Evolutionary conservation across 306 rosid genomes (phyloP).

Genomic region (Cercis canadensis): DNA sequence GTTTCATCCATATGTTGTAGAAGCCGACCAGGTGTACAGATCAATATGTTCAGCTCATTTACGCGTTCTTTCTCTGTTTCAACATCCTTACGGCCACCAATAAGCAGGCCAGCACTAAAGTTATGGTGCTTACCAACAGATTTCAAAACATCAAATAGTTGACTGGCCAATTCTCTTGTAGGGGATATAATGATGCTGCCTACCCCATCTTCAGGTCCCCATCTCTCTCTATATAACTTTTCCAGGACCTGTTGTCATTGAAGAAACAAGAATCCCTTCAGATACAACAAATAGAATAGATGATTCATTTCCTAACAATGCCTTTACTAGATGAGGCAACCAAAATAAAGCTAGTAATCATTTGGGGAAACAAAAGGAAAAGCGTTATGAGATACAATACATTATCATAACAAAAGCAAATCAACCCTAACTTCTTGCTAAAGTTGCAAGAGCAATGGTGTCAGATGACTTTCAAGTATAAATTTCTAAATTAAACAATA

Average conservation of each 20-base stretch:
- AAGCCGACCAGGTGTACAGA: constrained; percentile 94
- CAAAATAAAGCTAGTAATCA: too few species aligned
- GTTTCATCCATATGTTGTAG: constrained; percentile 98
- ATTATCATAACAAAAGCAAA: neutral
- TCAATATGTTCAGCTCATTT: constrained; percentile 74
- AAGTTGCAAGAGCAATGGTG: too few species aligned
- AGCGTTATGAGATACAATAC: neutral
- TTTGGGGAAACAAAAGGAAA: neutral
- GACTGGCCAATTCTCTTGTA: constrained; percentile 85
- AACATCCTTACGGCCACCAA: constrained; percentile 89
- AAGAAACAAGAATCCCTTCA: neutral
- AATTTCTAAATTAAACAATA: too few species aligned
- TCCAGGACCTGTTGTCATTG: constrained; percentile 68
- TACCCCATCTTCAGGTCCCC: constrained; percentile 85
- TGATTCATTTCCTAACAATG: neutral
- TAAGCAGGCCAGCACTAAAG: constrained; percentile 92
- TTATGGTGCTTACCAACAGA: constrained; percentile 71
- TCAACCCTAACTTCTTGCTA: too few species aligned
- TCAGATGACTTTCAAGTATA: too few species aligned
- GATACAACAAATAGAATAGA: neutral
- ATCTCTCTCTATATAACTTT: constrained; percentile 77
- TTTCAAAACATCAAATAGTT: constrained; percentile 76
- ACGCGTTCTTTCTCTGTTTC: constrained; percentile 73
- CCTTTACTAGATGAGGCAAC: constrained; percentile 15
- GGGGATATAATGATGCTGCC: constrained; percentile 91